Evolutionary conservation across 257 asterid genomes (phyloP), one percentile per base, ranked within the genome.

Genomic region (Fraxinus americana): DNA sequence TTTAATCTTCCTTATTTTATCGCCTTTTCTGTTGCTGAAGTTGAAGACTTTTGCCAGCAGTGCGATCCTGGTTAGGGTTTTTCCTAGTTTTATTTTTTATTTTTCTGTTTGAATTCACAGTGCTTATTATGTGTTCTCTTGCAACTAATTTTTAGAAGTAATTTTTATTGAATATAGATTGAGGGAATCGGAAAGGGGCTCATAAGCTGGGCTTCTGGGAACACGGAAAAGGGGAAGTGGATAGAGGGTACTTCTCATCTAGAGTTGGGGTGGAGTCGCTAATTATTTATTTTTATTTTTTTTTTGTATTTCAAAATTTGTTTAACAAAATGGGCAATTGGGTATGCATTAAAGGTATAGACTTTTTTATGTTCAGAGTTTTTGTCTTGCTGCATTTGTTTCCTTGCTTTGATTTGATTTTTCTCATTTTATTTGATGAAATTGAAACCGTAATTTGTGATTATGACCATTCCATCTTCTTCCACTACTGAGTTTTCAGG

Each of bases 21-120:
- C 0, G 5, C 52, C 39, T 72, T 67, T 45, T 38, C 36, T 54
- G 36, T 71, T 81, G 82, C 78, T 86, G 91, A 88, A 12, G 85
- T 82, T 41, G 87, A 80, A 34, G 88, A 80, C 13, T 81, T 86
- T 34, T 76, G 19, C 67, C 70, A 77, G 75, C 83, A 80, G 87
- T 86, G 92, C 74, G 89, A 88, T 83, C 92, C 92, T 72, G 90
- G 90, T 80, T 52, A 39, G 79, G 66, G 21, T n/a, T 14, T 29
- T 25, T 50, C 12, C 19, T 61, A 43, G 52, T 71, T 36, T 68
- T 67, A 66, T 77, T 7, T 54, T 23, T 27, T 27, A 27, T 25
- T n/a, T 38, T 9, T 39, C 23, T 67, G 17, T 76, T 39, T 5
- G 36, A 66, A 30, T 23, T 57, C 34, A 9, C 30, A 9, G 7